A percentile compares a stretch with the other conserved stretches of the same genome.
These are phyloP conservation scores for Phaeoacremonium minimum DNA, from an alignment of 2,329 filamentous ascomycete genomes.

Conservation along the genomic window DNA sequence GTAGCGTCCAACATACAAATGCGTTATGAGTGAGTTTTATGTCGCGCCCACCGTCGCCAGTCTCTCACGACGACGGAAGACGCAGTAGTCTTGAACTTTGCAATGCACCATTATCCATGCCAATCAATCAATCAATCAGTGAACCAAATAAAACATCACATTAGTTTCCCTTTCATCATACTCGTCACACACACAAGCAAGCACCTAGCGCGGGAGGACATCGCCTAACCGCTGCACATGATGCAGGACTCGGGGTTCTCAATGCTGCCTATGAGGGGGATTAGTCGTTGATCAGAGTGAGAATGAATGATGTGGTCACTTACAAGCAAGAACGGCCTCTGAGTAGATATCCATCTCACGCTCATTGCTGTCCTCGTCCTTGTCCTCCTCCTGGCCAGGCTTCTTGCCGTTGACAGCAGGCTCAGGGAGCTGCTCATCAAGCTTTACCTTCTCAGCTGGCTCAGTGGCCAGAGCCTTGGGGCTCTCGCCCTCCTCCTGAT, in stretches of 20 bases:
- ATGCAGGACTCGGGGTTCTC: conserved; percentile 92
- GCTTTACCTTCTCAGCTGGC: conserved; percentile 56
- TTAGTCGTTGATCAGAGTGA: conserved; percentile 19
- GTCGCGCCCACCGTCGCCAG: too few relatives aligned
- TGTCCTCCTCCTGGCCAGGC: conserved; percentile 66
- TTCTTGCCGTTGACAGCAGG: conserved; percentile 47
- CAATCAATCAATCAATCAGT: too few relatives aligned
- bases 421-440: conserved; percentile 58
- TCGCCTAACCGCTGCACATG: conserved; percentile 87
- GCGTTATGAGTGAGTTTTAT: too few relatives aligned
- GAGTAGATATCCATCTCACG: conserved; percentile 93
- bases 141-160: conserved; percentile 1
- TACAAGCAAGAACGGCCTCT: conserved; percentile 83
- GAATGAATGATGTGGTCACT: conserved; percentile 25
- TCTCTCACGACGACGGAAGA: too few relatives aligned
- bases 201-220: too few relatives aligned
- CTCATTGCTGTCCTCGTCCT: conserved; percentile 64
- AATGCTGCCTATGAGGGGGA: conserved; percentile 66
- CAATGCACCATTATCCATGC: too few relatives aligned
- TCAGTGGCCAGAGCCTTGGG: conserved; percentile 75
- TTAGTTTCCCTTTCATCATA: conserved; percentile 4
- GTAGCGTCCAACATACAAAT: too few relatives aligned
- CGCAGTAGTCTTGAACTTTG: too few relatives aligned
- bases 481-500: conserved; percentile 71
- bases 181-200: conserved; percentile 4